phyloP scores from a whole-genome alignment of 73 alveolate species.

The Loxodes magnus region DNA sequence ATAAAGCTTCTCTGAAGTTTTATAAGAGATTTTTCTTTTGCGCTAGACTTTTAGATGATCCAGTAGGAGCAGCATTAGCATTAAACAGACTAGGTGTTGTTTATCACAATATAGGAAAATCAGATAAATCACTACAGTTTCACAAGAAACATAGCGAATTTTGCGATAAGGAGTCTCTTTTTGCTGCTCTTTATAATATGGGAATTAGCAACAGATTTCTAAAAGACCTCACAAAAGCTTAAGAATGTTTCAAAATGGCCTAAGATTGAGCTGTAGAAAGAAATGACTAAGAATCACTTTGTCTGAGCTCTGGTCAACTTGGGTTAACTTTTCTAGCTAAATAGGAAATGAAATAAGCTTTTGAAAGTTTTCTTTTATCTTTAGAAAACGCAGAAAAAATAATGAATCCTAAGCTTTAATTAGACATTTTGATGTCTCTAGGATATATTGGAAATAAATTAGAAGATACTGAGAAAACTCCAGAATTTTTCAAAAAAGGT shows the following conservation, averaged over 20 bases:
- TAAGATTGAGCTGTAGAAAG: slow-evolving; percentile 82
- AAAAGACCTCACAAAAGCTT: slow-evolving; percentile 49
- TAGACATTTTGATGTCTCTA: slow-evolving; percentile 41
- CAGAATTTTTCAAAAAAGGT: slow-evolving; percentile 26
- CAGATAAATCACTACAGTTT: slow-evolving; percentile 78
- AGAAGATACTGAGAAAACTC: slow-evolving; percentile 22
- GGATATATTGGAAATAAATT: slow-evolving; percentile 24
- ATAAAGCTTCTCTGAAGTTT: slow-evolving; percentile 71
- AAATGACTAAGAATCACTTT: slow-evolving; percentile 80
- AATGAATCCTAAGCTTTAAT: slow-evolving; percentile 23
- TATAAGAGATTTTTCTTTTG: slow-evolving; percentile 92
- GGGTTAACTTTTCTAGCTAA: slow-evolving; percentile 34
- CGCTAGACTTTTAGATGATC: slow-evolving; percentile 94
- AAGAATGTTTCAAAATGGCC: slow-evolving; percentile 68
- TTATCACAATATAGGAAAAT: slow-evolving; percentile 74
- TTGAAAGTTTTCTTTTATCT: slow-evolving; percentile 32
- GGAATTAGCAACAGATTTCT: slow-evolving; percentile 83
- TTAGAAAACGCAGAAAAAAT: slow-evolving; percentile 21
- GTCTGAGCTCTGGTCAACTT: slow-evolving; percentile 58
- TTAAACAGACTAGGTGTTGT: slow-evolving; percentile 92
- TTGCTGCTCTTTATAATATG: slow-evolving; percentile 90
- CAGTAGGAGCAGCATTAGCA: slow-evolving; percentile 95
- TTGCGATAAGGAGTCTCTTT: slow-evolving; percentile 86
- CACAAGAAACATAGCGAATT: slow-evolving; percentile 81
- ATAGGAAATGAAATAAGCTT: slow-evolving; percentile 22